These are phyloP conservation scores for Fusarium xyrophilum DNA, from an alignment of 2,329 filamentous ascomycete genomes.

Conservation along the genomic window DNA sequence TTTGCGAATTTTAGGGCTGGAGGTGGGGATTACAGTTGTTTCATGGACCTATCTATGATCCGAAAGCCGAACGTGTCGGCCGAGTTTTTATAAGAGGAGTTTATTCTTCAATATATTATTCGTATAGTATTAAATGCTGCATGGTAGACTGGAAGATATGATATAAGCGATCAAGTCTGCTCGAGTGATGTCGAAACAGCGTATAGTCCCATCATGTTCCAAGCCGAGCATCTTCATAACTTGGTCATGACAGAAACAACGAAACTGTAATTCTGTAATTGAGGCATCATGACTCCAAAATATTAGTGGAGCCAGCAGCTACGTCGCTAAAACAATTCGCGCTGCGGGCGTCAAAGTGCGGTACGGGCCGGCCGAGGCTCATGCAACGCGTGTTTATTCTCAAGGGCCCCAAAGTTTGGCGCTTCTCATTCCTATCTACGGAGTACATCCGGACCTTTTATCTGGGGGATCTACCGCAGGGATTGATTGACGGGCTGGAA, in stretches of 20 bases:
- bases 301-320: not conserved
- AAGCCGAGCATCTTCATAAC: accelerated
- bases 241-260: not conserved
- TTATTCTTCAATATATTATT: too few species aligned
- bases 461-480: not conserved
- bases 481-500: not conserved
- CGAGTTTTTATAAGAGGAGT: too few species aligned
- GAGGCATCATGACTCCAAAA: not conserved
- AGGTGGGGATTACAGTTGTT: slow-evolving; percentile 5
- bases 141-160: too few species aligned
- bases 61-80: slow-evolving; percentile 20
- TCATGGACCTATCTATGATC: slow-evolving; percentile 8
- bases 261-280: too few species aligned
- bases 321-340: not conserved
- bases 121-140: too few species aligned
- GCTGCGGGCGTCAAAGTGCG: not conserved
- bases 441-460: not conserved
- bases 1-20: slow-evolving; percentile 19
- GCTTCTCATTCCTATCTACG: too few species aligned
- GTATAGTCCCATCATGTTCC: not conserved
- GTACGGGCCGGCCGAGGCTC: slow-evolving; percentile 28
- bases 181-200: not conserved
- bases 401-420: too few species aligned
- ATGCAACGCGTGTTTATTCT: slow-evolving; percentile 8
- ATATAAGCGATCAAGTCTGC: too few species aligned